A percentile compares a stretch with the other conserved stretches of the same genome.
phyloP scores from a whole-genome alignment of 352 stramenopile species.

The Phytophthora tentaculata region DNA sequence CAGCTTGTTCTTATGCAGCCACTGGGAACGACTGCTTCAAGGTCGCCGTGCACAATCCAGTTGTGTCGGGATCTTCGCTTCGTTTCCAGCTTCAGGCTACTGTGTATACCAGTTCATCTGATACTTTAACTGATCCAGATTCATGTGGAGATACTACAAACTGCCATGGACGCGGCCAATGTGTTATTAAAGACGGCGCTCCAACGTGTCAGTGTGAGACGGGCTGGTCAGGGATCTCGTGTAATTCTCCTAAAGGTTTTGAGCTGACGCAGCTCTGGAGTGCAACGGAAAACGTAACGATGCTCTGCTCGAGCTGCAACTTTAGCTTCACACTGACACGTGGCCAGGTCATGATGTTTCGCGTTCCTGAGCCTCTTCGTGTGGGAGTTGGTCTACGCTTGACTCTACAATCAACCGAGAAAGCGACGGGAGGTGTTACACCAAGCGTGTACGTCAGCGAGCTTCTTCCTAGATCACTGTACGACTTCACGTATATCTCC shows the following conservation, averaged over 20 bases:
- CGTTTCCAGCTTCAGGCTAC: conserved; percentile 52
- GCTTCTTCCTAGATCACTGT: conserved; percentile 68
- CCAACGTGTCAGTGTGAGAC: conserved; percentile 61
- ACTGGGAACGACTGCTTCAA: conserved; percentile 70
- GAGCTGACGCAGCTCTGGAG: conserved; percentile 64
- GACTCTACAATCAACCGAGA: conserved; percentile 25
- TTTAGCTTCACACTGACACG: conserved; percentile 49
- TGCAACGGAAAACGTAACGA: conserved; percentile 52
- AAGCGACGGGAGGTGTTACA: conserved; percentile 14
- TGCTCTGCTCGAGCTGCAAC: conserved; percentile 63
- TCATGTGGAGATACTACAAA: conserved; percentile 35
- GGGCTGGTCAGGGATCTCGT: conserved; percentile 67
- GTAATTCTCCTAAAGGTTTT: conserved; percentile 65
- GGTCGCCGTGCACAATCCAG: conserved; percentile 69
- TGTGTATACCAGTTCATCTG: conserved; percentile 34
- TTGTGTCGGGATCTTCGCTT: conserved; percentile 53
- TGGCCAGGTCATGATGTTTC: conserved; percentile 69
- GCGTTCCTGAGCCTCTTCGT: conserved; percentile 66
- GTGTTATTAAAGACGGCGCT: conserved; percentile 35
- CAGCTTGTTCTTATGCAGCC: conserved; percentile 43
- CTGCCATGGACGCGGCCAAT: conserved; percentile 62
- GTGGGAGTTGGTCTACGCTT: conserved; percentile 50
- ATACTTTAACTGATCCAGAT: not conserved
- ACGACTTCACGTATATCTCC: conserved; percentile 78
- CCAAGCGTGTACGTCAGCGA: conserved; percentile 81